Base-by-base conservation (phyloP, 2,329 filamentous ascomycete genomes). In the Apiospora saccharicola region DNA sequence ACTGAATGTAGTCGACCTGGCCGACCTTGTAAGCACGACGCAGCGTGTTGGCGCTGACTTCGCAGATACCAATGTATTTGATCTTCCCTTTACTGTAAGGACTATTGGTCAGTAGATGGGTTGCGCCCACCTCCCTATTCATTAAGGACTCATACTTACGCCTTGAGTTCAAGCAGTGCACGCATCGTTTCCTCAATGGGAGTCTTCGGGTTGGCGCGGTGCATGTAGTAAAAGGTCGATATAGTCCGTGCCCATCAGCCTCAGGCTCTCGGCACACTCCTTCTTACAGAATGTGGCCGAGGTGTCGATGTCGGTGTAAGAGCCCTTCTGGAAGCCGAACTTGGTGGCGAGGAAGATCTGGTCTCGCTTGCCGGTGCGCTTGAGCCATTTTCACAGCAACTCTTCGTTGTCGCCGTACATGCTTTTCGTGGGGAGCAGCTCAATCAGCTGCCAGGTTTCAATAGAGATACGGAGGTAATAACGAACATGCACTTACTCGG, bases 171-270 rank as follows among this genome's bases (percentile, higher is more conserved):
- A 73, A 83, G 85, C 82, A 90, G 81, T 22, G 82, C 86, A 53
- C 83, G 77, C 5, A 89, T 80, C 0, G 87, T 90, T 75, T 88
- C 84, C 77, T 87, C 85, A 26, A 85, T 81, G 0, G 86, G 86
- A 0, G 83, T 85, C 34, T 80, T 78, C 6, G 81, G 79, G 70
- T 88, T 86, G 22, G 87, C 74, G 1, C 88, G 84, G 75, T 90
- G 88, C 69, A 86, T 82, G 75, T 89, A 89, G 75, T 43, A 85
- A 30, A 30, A 91, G 82, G 75, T 91, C 90, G 72, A 91, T 86
- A 68, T 85, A 85, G 7, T 84, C 82, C 0, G 87, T 84, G 0
- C 86, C 85, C 1, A 92, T 79, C 26, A 83, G 80, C 76, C 83
- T 71, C 44, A 91, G 80, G 61, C 82, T 85, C 30, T 72, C 73